Conservation (phyloP, 768 basidiomycete species). For the Macrolepiota albuminosa region DNA sequence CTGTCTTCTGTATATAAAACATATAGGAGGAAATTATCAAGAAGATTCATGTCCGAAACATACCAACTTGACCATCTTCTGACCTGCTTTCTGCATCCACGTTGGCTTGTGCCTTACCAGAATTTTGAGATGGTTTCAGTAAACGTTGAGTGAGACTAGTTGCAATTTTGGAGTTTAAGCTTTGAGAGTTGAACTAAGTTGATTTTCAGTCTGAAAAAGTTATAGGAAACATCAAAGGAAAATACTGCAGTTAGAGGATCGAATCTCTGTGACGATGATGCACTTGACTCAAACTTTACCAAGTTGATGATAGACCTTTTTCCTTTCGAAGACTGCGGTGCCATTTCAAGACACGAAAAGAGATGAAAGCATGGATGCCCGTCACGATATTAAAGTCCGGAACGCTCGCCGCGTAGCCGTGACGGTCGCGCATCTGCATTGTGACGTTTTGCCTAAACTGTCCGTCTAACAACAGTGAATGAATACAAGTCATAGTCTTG, state of each 20-base stretch:
- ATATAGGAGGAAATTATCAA: neutral
- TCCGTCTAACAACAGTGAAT: no score
- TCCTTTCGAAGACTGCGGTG: neutral
- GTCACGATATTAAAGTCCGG: no score
- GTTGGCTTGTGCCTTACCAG: slow-evolving; percentile 23
- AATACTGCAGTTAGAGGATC: slow-evolving; percentile 22
- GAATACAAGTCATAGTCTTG: no score
- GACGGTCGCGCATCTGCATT: no score
- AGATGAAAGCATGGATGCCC: neutral
- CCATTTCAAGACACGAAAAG: neutral
- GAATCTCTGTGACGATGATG: slow-evolving; percentile 12
- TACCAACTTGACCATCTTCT: slow-evolving; percentile 6
- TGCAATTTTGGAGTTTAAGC: neutral
- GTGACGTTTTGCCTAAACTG: no score
- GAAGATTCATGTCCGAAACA: neutral
- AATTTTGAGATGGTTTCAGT: slow-evolving; percentile 2
- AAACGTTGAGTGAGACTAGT: neutral
- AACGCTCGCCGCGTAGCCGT: no score
- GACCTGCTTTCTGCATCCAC: neutral
- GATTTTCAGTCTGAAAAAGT: neutral
- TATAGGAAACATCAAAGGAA: neutral
- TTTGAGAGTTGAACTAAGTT: slow-evolving; percentile 10
- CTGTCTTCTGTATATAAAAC: slow-evolving; percentile 25
- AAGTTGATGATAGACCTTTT: slow-evolving; percentile 9
- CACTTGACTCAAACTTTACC: slow-evolving; percentile 9